phyloP scores from a whole-genome alignment of 768 basidiomycete species.

The Dentipellis sp. region DNA sequence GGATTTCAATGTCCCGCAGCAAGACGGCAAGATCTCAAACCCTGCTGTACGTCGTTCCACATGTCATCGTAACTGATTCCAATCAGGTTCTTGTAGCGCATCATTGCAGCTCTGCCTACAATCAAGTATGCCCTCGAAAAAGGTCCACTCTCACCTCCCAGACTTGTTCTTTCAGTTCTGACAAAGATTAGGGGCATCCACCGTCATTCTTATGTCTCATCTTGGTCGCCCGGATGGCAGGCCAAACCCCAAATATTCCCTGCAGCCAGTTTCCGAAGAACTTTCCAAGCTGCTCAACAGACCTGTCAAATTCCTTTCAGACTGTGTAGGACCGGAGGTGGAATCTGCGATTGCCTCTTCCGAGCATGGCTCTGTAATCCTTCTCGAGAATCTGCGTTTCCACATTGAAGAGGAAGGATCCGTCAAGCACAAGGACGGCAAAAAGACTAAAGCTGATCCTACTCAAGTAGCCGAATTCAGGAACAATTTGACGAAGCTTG shows the following conservation, averaged over 20 bases:
- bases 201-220: constrained; percentile 94
- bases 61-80: constrained; percentile 4
- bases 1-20: constrained; percentile 93
- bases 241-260: constrained; percentile 79
- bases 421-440: constrained; percentile 86
- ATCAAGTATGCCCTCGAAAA: constrained; percentile 88
- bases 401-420: constrained; percentile 98
- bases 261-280: constrained; percentile 78
- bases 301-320: constrained; percentile 71
- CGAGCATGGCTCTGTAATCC: constrained; percentile 61
- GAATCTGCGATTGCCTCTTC: constrained; percentile 70
- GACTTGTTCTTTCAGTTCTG: constrained; percentile 6
- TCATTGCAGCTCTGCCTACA: constrained; percentile 93
- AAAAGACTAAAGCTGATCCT: constrained; percentile 90
- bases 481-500: constrained; percentile 80
- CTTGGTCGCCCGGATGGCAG: constrained; percentile 96
- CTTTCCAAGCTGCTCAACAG: constrained; percentile 63
- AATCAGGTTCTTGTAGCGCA: constrained; percentile 50
- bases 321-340: constrained; percentile 81
- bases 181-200: constrained; percentile 52
- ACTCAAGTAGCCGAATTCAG: constrained; percentile 76
- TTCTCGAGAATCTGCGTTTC: constrained; percentile 97
- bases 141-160: constrained; percentile 33
- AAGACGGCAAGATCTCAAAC: constrained; percentile 90
- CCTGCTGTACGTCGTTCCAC: constrained; percentile 62